Evolutionary conservation across 768 basidiomycete genomes (phyloP).

Genomic region (Calocybe gangraenosa): DNA sequence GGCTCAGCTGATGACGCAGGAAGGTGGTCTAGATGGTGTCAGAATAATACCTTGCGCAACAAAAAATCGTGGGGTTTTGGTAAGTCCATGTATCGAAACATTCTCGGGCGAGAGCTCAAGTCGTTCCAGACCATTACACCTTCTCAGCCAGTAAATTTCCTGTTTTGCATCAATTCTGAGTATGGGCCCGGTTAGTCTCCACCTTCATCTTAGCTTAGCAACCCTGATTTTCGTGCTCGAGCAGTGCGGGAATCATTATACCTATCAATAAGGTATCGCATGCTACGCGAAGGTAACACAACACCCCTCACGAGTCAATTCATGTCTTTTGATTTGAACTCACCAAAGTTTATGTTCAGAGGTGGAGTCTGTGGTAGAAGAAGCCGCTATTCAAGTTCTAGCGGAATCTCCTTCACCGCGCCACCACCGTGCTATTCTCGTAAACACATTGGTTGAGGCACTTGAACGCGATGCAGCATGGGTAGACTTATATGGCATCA

Average conservation of each 20-base stretch:
- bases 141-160: conserved; percentile 66
- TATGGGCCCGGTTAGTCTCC: conserved; percentile 51
- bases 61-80: conserved; percentile 43
- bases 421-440: conserved; percentile 39
- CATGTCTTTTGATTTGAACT: background rate
- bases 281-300: conserved; percentile 72
- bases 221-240: background rate
- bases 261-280: conserved; percentile 70
- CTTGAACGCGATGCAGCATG: conserved; percentile 61
- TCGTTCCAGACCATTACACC: conserved; percentile 70
- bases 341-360: conserved; percentile 35
- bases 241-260: conserved; percentile 60
- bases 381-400: conserved; percentile 40
- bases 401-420: conserved; percentile 26
- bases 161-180: conserved; percentile 73
- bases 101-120: conserved; percentile 12
- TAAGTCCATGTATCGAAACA: conserved; percentile 24
- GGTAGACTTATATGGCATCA: conserved; percentile 67
- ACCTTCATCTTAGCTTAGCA: background rate
- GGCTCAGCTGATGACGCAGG: conserved; percentile 47
- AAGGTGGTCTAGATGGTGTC: conserved; percentile 41
- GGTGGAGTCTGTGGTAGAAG: conserved; percentile 58
- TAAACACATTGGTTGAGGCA: conserved; percentile 48
- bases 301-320: background rate
- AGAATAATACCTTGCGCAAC: conserved; percentile 47